Evolutionary conservation across 2,329 filamentous ascomycete genomes (phyloP).

Genomic region (Fusarium siculi): DNA sequence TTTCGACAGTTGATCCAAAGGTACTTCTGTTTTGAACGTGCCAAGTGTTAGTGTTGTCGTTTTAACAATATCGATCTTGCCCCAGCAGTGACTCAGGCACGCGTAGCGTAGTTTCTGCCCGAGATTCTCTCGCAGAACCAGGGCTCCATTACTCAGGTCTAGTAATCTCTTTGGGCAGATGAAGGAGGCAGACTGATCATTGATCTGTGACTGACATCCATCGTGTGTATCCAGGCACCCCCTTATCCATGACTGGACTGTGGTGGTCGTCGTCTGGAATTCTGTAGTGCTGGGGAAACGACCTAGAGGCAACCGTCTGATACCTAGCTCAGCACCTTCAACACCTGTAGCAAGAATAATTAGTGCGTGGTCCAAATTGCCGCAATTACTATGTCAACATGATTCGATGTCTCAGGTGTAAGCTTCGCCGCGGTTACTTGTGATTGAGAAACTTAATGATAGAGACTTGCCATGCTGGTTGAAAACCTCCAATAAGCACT

Average conservation of each 20-base stretch:
- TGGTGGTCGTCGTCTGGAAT: neutral
- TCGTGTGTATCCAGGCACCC: neutral
- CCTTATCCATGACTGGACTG: neutral
- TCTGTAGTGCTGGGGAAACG: neutral
- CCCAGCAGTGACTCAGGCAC: neutral
- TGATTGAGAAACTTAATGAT: too few relatives aligned
- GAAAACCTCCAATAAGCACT: neutral
- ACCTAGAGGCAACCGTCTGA: neutral
- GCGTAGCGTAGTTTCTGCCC: neutral
- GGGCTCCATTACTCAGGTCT: neutral
- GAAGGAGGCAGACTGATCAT: neutral
- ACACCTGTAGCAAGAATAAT: neutral
- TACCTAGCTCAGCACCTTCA: neutral
- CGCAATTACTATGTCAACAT: too few relatives aligned
- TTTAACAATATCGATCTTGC: neutral
- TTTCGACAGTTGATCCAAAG: rapidly evolving
- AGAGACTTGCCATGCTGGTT: neutral
- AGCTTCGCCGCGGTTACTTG: too few relatives aligned
- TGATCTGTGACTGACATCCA: rapidly evolving
- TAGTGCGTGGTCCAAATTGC: neutral
- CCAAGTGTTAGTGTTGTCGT: neutral
- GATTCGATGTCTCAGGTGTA: too few relatives aligned
- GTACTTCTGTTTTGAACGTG: rapidly evolving
- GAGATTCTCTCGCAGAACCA: neutral
- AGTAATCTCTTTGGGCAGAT: neutral